Percentiles rank a stretch among this genome's conserved stretches.
Evolutionary conservation across 495 filamentous ascomycete genomes (phyloP).

Genomic region (Penicillium manginii): DNA sequence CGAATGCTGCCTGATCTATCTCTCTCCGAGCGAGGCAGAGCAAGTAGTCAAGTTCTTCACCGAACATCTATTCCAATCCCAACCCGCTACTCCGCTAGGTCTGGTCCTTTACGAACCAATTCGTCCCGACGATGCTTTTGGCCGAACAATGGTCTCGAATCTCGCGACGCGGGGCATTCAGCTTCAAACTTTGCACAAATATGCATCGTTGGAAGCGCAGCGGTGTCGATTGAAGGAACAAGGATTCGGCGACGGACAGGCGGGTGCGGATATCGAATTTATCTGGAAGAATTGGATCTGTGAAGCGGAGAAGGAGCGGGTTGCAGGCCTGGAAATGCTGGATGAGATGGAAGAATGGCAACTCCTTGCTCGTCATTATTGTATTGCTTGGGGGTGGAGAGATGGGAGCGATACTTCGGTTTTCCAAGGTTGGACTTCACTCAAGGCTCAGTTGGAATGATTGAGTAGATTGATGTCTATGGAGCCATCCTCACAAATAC

Average conservation of each 20-base stretch:
- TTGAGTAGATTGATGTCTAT: no score
- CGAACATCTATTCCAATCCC: conserved; percentile 44
- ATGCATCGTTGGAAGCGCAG: conserved; percentile 67
- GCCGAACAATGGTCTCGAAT: conserved; percentile 87
- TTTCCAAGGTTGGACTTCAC: conserved; percentile 30
- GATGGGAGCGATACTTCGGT: conserved; percentile 36
- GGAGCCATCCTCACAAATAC: no score
- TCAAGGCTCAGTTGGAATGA: background rate
- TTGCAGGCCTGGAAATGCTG: conserved; percentile 79
- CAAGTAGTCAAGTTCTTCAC: conserved; percentile 71
- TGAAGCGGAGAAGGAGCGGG: conserved; percentile 75
- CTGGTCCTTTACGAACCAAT: conserved; percentile 90
- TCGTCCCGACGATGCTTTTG: conserved; percentile 80
- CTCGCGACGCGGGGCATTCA: conserved; percentile 81
- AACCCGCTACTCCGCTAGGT: conserved; percentile 48
- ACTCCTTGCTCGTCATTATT: conserved; percentile 86
- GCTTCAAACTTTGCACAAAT: conserved; percentile 79
- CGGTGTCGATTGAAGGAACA: conserved; percentile 61
- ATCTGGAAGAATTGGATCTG: conserved; percentile 78
- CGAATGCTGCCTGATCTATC: conserved; percentile 93
- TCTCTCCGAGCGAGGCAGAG: conserved; percentile 63
- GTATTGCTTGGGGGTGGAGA: conserved; percentile 83
- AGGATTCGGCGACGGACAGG: conserved; percentile 59
- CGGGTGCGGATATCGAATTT: conserved; percentile 69
- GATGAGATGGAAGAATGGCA: conserved; percentile 97